Evolutionary conservation across 352 stramenopile genomes (phyloP).

Genomic region (Pseudoperonospora humuli): DNA sequence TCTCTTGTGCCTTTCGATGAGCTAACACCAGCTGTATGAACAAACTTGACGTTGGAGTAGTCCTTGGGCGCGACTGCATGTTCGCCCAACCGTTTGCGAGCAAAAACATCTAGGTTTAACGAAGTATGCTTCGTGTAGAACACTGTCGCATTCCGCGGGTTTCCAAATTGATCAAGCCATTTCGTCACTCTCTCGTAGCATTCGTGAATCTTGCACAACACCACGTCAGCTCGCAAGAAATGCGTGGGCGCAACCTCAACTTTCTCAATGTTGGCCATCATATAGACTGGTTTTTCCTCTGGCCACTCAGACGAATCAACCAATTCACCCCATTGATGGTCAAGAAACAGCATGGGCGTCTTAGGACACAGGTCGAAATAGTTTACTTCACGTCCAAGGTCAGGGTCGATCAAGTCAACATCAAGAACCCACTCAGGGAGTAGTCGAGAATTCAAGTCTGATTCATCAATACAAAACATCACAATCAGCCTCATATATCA

Average conservation of each 20-base stretch:
- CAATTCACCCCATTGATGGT: constrained; percentile 41
- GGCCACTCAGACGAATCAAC: constrained; percentile 16
- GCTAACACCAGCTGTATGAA: constrained; percentile 46
- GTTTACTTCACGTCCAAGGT: constrained; percentile 17
- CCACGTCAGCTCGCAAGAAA: constrained; percentile 38
- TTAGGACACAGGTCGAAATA: constrained; percentile 55
- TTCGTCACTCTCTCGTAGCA: constrained; percentile 37
- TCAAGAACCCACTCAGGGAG: constrained; percentile 32
- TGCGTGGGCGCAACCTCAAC: constrained; percentile 39
- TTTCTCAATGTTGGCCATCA: constrained; percentile 50
- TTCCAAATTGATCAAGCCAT: constrained; percentile 46
- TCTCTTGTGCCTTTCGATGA: constrained; percentile 45
- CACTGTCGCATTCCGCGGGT: constrained; percentile 27
- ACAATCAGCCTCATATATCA: background rate
- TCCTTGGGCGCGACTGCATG: constrained; percentile 25
- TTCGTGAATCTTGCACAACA: constrained; percentile 60
- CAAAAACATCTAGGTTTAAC: constrained; percentile 22
- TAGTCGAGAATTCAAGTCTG: constrained; percentile 29
- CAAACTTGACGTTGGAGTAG: constrained; percentile 32
- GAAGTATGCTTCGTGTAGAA: constrained; percentile 55
- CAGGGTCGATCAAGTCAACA: constrained; percentile 16
- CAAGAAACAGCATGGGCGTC: constrained; percentile 45
- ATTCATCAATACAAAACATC: background rate
- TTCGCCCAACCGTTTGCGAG: constrained; percentile 13
- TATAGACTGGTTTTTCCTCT: constrained; percentile 36